Percentiles rank a stretch among this genome's conserved stretches.
These are phyloP conservation scores for Cylindrotheca closterium DNA, from an alignment of 108 stramenopile species.

Conservation along the genomic window DNA sequence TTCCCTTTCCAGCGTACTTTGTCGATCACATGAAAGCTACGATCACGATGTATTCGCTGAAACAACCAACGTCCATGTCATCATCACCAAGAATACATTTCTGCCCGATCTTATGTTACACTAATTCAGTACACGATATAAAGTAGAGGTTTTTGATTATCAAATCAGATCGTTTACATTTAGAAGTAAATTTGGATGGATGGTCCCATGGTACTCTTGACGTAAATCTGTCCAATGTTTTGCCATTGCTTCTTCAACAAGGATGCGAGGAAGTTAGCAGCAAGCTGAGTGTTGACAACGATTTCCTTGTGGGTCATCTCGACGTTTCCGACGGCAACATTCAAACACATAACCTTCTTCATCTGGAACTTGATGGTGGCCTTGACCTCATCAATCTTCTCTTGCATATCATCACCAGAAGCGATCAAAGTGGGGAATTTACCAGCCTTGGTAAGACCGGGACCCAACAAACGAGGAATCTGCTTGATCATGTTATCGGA, in stretches of 20 bases:
- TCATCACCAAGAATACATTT: too few species aligned
- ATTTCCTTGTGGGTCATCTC: constrained; percentile 90
- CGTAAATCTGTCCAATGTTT: constrained; percentile 98
- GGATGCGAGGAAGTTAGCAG: constrained; percentile 98
- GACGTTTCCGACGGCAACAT: constrained; percentile 97
- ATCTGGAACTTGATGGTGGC: constrained; percentile 99
- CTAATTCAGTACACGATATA: too few species aligned
- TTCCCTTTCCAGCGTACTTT: too few species aligned
- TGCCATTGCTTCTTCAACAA: constrained; percentile 99
- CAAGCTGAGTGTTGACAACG: constrained; percentile 95
- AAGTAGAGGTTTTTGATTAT: too few species aligned
- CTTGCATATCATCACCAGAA: constrained; percentile 92
- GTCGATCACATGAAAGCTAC: too few species aligned
- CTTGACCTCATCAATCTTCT: constrained; percentile 98
- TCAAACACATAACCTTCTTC: constrained; percentile 99
- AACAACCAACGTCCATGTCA: too few species aligned
- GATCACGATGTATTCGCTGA: too few species aligned
- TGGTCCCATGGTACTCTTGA: constrained; percentile 99
- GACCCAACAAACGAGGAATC: constrained; percentile 99
- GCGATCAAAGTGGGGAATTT: constrained; percentile 99
- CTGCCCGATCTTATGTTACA: too few species aligned
- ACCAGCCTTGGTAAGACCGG: constrained; percentile 99
- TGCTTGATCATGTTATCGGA: constrained; percentile 99
- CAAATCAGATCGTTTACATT: too few species aligned
- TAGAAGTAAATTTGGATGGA: constrained; percentile 98